Percentiles rank a stretch among this genome's conserved stretches.
phyloP scores from a whole-genome alignment of 805 yeast species.

The Candida tibetensis region DNA sequence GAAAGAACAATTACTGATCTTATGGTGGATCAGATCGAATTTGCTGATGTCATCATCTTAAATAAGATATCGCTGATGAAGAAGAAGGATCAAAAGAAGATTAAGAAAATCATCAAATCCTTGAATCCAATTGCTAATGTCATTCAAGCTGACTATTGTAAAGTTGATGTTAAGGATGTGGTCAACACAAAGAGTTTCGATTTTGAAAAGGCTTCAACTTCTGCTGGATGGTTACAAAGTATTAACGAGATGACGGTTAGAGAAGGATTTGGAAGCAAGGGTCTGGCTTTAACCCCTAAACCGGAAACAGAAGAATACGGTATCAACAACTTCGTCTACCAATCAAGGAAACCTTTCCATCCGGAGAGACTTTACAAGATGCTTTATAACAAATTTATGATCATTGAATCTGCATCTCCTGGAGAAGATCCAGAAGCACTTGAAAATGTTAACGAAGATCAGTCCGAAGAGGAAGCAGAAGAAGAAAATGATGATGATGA shows the following conservation, averaged over 20 bases:
- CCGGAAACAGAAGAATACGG: slow-evolving; percentile 49
- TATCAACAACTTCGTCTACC: slow-evolving; percentile 42
- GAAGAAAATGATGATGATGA: slow-evolving; percentile 1
- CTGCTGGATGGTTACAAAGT: slow-evolving; percentile 47
- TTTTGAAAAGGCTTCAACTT: slow-evolving; percentile 41
- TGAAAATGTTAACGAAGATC: slow-evolving; percentile 11
- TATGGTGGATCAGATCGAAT: slow-evolving; percentile 47
- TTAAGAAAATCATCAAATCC: slow-evolving; percentile 29
- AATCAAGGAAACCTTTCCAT: slow-evolving; percentile 43
- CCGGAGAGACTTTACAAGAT: slow-evolving; percentile 40
- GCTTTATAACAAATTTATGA: slow-evolving; percentile 34
- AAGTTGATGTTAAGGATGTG: slow-evolving; percentile 33
- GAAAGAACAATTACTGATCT: slow-evolving; percentile 46
- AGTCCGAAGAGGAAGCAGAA: slow-evolving; percentile 18
- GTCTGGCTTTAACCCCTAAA: slow-evolving; percentile 30
- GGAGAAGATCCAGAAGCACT: slow-evolving; percentile 16
- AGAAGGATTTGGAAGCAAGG: slow-evolving; percentile 27
- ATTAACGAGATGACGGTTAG: slow-evolving; percentile 35
- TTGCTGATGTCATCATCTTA: slow-evolving; percentile 43
- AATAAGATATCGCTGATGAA: slow-evolving; percentile 35
- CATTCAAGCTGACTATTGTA: slow-evolving; percentile 33
- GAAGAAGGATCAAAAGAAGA: slow-evolving; percentile 23
- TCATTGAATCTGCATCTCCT: slow-evolving; percentile 19
- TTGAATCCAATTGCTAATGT: slow-evolving; percentile 45
- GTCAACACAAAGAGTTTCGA: slow-evolving; percentile 36